These are phyloP conservation scores for Apiotrichum akiyoshidainum DNA, from an alignment of 1,284 basidiomycete genomes.

Conservation along the genomic window DNA sequence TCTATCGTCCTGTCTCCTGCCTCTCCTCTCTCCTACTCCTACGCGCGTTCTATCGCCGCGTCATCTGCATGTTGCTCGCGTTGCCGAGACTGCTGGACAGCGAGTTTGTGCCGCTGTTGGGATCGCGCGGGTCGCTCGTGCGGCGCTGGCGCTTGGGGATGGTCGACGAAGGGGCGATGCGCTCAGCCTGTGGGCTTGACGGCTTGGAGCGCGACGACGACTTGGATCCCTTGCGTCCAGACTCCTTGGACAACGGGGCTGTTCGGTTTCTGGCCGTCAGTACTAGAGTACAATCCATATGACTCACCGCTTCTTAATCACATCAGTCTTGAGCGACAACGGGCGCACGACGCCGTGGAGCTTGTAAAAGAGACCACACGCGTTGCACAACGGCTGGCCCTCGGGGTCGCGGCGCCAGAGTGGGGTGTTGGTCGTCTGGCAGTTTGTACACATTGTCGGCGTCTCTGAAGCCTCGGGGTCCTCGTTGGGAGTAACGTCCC, in stretches of 20 bases:
- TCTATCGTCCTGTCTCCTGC: background rate
- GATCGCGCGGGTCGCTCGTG: conserved; percentile 7
- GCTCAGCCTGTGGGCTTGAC: conserved; percentile 11
- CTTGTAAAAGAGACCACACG: conserved; percentile 89
- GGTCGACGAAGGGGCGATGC: conserved; percentile 6
- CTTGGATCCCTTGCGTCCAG: conserved; percentile 10
- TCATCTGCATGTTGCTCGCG: conserved; percentile 13
- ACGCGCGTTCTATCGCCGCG: background rate
- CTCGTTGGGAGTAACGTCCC: conserved; percentile 11
- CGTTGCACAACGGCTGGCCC: conserved; percentile 86
- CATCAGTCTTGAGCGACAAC: conserved; percentile 89
- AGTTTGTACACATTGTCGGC: conserved; percentile 87
- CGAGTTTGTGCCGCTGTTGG: conserved; percentile 9
- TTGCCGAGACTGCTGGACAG: conserved; percentile 8
- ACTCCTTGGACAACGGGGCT: conserved; percentile 17
- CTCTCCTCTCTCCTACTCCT: background rate
- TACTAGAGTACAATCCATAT: background rate
- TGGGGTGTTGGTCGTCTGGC: conserved; percentile 91
- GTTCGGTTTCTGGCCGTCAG: conserved; percentile 18
- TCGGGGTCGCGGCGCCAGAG: conserved; percentile 93
- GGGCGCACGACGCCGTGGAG: conserved; percentile 91
- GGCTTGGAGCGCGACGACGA: conserved; percentile 16
- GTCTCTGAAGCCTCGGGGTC: conserved; percentile 51
- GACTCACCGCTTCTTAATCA: conserved; percentile 90
- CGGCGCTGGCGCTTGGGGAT: conserved; percentile 24